phyloP scores from a whole-genome alignment of 257 asterid genomes.

The Agastache rugosa region DNA sequence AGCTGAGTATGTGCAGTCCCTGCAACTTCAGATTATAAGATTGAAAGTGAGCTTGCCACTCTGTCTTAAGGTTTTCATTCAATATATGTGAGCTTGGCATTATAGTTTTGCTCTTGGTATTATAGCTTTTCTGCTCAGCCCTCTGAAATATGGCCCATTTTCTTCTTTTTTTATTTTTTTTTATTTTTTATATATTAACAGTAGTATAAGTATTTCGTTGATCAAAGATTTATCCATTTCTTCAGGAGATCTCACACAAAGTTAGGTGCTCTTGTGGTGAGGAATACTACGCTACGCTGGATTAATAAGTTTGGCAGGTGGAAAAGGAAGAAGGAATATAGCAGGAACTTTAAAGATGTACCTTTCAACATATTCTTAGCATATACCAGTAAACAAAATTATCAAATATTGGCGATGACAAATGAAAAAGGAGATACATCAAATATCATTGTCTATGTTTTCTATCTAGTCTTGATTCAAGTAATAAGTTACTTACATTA shows the following conservation, averaged over 20 bases:
- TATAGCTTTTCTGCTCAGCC: constrained; percentile 13
- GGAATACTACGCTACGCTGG: constrained; percentile 60
- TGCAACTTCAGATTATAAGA: constrained; percentile 70
- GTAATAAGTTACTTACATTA: background rate
- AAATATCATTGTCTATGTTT: background rate
- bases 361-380: constrained; percentile 29
- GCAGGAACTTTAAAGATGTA: background rate
- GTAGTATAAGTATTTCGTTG: background rate
- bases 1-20: constrained; percentile 71
- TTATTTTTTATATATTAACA: background rate
- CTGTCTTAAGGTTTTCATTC: constrained; percentile 24
- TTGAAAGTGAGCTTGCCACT: constrained; percentile 58
- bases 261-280: constrained; percentile 76
- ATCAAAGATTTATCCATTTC: constrained; percentile 9
- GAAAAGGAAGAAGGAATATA: constrained; percentile 13
- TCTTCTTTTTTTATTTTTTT: background rate
- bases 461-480: background rate
- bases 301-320: constrained; percentile 39
- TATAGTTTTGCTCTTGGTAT: background rate
- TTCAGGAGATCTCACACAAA: constrained; percentile 66
- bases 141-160: constrained; percentile 4
- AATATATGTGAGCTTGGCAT: constrained; percentile 3
- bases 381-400: constrained; percentile 20
- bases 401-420: constrained; percentile 20
- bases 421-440: background rate